These are phyloP conservation scores for Aureobasidium vineae DNA, from an alignment of 2,329 filamentous ascomycete species.

Conservation along the genomic window DNA sequence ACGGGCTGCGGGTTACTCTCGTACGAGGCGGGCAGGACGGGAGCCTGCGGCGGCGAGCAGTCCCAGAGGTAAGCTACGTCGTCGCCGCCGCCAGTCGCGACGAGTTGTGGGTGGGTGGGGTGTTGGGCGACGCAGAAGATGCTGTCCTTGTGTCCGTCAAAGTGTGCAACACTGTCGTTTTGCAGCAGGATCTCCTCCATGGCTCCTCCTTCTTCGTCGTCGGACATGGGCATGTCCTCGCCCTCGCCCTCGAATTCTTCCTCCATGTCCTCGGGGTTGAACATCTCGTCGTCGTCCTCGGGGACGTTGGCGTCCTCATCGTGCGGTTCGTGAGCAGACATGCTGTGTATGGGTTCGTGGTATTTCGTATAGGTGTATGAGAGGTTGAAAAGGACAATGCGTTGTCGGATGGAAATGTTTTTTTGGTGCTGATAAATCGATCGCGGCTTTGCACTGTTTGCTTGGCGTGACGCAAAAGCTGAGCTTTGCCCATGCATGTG, in stretches of 20 bases:
- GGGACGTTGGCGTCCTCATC: constrained; percentile 25
- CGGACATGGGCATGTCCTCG: constrained; percentile 78
- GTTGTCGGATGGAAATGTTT: background rate
- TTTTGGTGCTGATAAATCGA: constrained; percentile 25
- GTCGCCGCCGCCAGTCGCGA: constrained; percentile 84
- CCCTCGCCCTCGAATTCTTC: constrained; percentile 63
- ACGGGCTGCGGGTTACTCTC: constrained; percentile 62
- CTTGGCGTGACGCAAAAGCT: constrained; percentile 15
- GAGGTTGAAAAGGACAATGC: background rate
- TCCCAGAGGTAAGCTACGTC: constrained; percentile 88
- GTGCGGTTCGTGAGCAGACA: constrained; percentile 27
- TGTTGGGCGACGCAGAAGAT: constrained; percentile 96
- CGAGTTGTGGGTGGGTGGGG: constrained; percentile 70
- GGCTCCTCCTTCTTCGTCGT: constrained; percentile 57
- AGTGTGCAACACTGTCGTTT: constrained; percentile 92
- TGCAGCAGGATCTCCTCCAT: constrained; percentile 72
- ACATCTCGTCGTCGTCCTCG: constrained; percentile 64
- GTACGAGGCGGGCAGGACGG: constrained; percentile 74
- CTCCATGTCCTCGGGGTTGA: constrained; percentile 72
- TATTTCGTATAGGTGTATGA: background rate
- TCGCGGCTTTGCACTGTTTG: constrained; percentile 21
- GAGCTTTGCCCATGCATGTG: constrained; percentile 15
- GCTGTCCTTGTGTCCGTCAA: constrained; percentile 84
- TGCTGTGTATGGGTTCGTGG: background rate
- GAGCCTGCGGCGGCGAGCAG: constrained; percentile 58